A percentile compares a stretch with the other conserved stretches of the same genome.
Conservation (phyloP, 2,329 filamentous ascomycete genomes). For the Fusarium buharicum region DNA sequence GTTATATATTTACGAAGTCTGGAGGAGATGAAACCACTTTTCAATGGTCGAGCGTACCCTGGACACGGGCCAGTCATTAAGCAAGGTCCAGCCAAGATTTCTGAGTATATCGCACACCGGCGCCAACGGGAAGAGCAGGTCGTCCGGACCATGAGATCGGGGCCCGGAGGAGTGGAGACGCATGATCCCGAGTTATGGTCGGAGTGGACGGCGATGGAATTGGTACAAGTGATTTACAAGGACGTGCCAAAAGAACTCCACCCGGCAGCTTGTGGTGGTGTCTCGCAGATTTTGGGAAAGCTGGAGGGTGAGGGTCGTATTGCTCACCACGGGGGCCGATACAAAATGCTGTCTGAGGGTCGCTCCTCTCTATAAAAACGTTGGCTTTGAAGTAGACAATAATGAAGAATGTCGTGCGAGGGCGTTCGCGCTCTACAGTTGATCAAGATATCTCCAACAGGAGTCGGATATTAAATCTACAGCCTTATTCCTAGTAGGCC, state of each 20-base stretch:
- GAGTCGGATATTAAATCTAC: not conserved
- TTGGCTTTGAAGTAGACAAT: too few species aligned
- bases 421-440: too few species aligned
- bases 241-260: slow-evolving; percentile 81
- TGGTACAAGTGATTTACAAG: slow-evolving; percentile 89
- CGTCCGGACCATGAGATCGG: slow-evolving; percentile 64
- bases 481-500: too few species aligned
- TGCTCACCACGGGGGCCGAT: slow-evolving; percentile 48
- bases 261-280: slow-evolving; percentile 77
- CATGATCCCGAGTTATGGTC: slow-evolving; percentile 40
- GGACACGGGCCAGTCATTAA: slow-evolving; percentile 85
- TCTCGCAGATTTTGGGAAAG: slow-evolving; percentile 83
- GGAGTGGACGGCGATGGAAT: slow-evolving; percentile 76
- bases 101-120: slow-evolving; percentile 86
- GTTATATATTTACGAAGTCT: slow-evolving; percentile 74
- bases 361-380: slow-evolving; percentile 38
- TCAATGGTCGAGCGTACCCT: slow-evolving; percentile 79
- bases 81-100: slow-evolving; percentile 75
- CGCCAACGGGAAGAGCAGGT: slow-evolving; percentile 83
- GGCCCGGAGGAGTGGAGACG: slow-evolving; percentile 49
- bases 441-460: too few species aligned
- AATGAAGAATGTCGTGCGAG: too few species aligned
- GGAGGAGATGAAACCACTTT: slow-evolving; percentile 72
- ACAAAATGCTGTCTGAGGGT: slow-evolving; percentile 43
- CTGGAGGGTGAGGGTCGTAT: slow-evolving; percentile 79